These are phyloP conservation scores for Haplosporangium gracile DNA, from an alignment of 192 early-diverging fungal species.

Conservation along the genomic window DNA sequence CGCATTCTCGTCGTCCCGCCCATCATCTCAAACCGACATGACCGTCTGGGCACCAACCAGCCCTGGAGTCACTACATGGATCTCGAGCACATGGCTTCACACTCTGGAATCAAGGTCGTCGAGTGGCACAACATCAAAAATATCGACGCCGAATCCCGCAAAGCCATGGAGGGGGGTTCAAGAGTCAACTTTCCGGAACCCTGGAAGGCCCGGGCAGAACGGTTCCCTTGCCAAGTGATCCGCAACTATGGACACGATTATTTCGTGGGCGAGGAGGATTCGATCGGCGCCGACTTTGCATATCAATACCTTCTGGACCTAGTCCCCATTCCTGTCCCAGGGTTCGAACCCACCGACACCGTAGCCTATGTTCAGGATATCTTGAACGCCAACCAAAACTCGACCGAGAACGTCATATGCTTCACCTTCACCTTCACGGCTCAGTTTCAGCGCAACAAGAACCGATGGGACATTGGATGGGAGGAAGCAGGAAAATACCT, in stretches of 20 bases:
- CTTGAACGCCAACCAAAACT: slow-evolving; percentile 34
- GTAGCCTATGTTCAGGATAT: slow-evolving; percentile 30
- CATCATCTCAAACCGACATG: slow-evolving; percentile 49
- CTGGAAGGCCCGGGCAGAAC: slow-evolving; percentile 27
- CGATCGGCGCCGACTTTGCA: slow-evolving; percentile 47
- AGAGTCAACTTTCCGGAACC: slow-evolving; percentile 9
- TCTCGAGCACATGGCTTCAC: slow-evolving; percentile 27
- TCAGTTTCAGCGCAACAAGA: slow-evolving; percentile 26
- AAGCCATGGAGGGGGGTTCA: slow-evolving; percentile 15
- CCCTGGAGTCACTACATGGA: slow-evolving; percentile 50
- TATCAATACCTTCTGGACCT: slow-evolving; percentile 36
- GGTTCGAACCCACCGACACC: not conserved
- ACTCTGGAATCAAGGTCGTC: slow-evolving; percentile 22
- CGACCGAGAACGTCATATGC: slow-evolving; percentile 29
- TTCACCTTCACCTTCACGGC: slow-evolving; percentile 41
- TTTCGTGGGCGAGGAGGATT: slow-evolving; percentile 34
- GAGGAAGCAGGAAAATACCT: slow-evolving; percentile 25
- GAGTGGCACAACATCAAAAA: slow-evolving; percentile 41
- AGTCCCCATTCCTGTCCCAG: slow-evolving; percentile 25
- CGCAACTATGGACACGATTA: slow-evolving; percentile 41
- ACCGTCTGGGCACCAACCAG: slow-evolving; percentile 36
- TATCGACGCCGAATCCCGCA: slow-evolving; percentile 3
- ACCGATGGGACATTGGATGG: slow-evolving; percentile 33
- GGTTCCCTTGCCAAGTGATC: slow-evolving; percentile 34
- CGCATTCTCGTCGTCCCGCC: slow-evolving; percentile 42